These are phyloP conservation scores for Hortaea werneckii DNA, from an alignment of 2,329 filamentous ascomycete species.

Conservation along the genomic window DNA sequence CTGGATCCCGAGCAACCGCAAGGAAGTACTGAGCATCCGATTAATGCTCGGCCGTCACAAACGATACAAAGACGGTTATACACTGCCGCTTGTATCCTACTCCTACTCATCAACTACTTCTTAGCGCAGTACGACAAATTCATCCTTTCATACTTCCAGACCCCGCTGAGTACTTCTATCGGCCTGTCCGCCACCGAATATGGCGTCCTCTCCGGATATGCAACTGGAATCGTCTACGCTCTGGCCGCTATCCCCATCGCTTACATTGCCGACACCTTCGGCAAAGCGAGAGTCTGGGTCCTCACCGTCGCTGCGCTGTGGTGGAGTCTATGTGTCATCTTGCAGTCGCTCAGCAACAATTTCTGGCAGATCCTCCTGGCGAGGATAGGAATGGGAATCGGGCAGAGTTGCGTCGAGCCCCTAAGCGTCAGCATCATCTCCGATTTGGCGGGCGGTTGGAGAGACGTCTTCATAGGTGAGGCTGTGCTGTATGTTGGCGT, in stretches of 20 bases:
- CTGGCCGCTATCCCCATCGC: constrained; percentile 2
- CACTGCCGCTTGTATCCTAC: not conserved
- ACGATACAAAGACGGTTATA: not conserved
- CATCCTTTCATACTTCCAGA: constrained; percentile 3
- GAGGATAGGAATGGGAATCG: constrained; percentile 2
- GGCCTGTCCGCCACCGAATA: not conserved
- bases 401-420: constrained; percentile 3
- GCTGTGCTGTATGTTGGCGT: constrained; percentile 2
- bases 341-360: constrained; percentile 1
- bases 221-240: constrained; percentile 3
- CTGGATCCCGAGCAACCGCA: too few relatives aligned
- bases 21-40: not conserved
- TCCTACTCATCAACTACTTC: constrained; percentile 5
- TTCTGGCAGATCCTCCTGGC: constrained; percentile 4
- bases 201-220: constrained; percentile 1
- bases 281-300: constrained; percentile 1
- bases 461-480: constrained; percentile 1
- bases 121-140: constrained; percentile 4
- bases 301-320: not conserved
- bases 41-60: not conserved
- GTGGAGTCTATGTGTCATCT: constrained; percentile 4
- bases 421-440: constrained; percentile 2
- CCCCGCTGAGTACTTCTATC: not conserved
- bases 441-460: constrained; percentile 1
- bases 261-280: constrained; percentile 2